Evolutionary conservation across 2,329 filamentous ascomycete species (phyloP), one percentile per base, ranked within the genome.

Genomic region (Venturia pyrina): DNA sequence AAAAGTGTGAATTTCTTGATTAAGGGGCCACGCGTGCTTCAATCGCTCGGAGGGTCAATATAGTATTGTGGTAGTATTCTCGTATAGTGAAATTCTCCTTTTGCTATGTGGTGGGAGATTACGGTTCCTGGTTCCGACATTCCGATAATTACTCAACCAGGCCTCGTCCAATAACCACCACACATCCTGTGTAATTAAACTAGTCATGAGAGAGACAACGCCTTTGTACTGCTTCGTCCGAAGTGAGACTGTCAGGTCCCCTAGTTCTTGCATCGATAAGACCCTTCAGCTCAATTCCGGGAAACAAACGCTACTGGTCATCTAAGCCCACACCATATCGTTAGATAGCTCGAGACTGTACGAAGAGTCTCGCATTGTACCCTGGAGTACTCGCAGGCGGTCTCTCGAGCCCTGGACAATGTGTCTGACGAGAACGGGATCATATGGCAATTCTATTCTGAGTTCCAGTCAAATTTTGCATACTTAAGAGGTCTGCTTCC

Each of bases 341-440:
- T 37, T 37, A 32, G 53, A 37, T 13, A 59, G 53, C 53, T 59
- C 7, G 19, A 59, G 53, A 37, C 53, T 37, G 10, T 28, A 59
- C 53, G 32, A n/a, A 19, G 53, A 59, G 21, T 59, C n/a, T 59
- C 53, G 32, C 53, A 59, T 59, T 32, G 53, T 59, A 59, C n/a
- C 17, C 28, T 59, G 37, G 28, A 37, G 40, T 19, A 59, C 53
- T 8, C 53, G 37, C 28, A 59, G 17, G 1, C 28, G 37, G 53
- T 37, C 28, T 59, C 3, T 37, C 5, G 11, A 37, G 32, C 13
- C 32, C 32, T 37, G 32, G 19, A 59, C 32, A 37, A n/a, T 59
- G 19, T 2, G 28, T 6, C 53, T 28, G 32, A 37, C 32, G 53
- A 34, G 17, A 15, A 34, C 32, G 53, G 53, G 28, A 37, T 59